Evolutionary conservation across 169 alveolate species (phyloP).

Genomic region (Besnoitia besnoiti): DNA sequence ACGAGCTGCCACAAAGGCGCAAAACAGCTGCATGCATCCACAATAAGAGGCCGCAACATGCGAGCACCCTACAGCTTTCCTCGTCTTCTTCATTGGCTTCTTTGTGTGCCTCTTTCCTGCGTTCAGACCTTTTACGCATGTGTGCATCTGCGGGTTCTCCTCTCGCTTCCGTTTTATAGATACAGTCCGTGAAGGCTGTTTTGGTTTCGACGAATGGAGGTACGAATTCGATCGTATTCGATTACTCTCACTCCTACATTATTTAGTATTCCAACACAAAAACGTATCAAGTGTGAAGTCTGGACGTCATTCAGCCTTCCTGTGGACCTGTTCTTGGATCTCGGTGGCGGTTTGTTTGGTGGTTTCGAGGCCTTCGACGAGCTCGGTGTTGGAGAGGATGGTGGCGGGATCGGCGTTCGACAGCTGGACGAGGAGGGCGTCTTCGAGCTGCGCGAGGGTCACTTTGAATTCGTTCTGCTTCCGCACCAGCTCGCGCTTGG

Average conservation of each 20-base stretch:
- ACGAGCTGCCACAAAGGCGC: too few species aligned
- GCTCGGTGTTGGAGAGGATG: constrained; percentile 90
- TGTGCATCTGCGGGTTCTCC: not conserved
- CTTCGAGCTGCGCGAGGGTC: constrained; percentile 92
- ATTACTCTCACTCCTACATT: too few species aligned
- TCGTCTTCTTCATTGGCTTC: not conserved
- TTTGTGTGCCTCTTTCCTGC: not conserved
- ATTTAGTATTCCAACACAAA: too few species aligned
- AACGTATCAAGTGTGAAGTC: too few species aligned
- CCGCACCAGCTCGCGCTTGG: constrained; percentile 92
- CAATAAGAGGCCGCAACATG: too few species aligned
- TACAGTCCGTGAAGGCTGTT: too few species aligned
- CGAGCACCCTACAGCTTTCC: not conserved
- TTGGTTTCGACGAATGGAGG: too few species aligned
- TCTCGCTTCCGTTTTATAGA: not conserved
- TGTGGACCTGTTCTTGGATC: constrained; percentile 87
- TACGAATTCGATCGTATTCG: too few species aligned
- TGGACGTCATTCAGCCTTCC: too few species aligned
- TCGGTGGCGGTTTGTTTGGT: constrained; percentile 92
- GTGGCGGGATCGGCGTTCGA: constrained; percentile 96
- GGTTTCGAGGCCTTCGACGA: constrained; percentile 91
- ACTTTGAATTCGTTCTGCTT: constrained; percentile 93
- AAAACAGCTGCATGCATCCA: too few species aligned
- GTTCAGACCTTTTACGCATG: too few species aligned
- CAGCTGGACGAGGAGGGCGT: constrained; percentile 89